Percentiles rank a stretch among this genome's conserved stretches.
Conservation (phyloP, 257 asterid species). For the Rauvolfia tetraphylla region DNA sequence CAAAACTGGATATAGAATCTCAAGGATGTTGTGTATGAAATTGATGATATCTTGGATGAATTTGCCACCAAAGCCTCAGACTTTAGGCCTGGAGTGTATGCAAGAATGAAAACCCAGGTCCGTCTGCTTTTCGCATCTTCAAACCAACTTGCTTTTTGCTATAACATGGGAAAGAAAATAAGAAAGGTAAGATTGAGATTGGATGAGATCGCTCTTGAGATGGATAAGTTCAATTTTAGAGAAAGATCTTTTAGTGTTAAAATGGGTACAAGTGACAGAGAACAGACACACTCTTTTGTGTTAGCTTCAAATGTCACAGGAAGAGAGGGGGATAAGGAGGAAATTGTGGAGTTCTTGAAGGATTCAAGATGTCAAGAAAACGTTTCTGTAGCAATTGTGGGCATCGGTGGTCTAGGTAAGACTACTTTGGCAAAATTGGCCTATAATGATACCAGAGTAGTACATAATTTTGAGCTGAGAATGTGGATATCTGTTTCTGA, state of each 20-base stretch:
- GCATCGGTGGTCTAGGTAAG: slow-evolving; percentile 28
- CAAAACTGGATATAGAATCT: slow-evolving; percentile 23
- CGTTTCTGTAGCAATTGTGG: slow-evolving; percentile 21
- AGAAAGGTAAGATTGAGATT: slow-evolving; percentile 14
- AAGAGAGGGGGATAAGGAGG: slow-evolving; percentile 22
- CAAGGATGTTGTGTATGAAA: slow-evolving; percentile 20
- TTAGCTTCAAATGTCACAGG: slow-evolving; percentile 18
- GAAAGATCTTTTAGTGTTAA: slow-evolving; percentile 2
- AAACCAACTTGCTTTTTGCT: slow-evolving; percentile 14
- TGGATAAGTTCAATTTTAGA: slow-evolving; percentile 3
- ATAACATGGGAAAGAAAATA: slow-evolving; percentile 7
- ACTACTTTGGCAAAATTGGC: slow-evolving; percentile 21
- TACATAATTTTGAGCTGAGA: slow-evolving; percentile 11
- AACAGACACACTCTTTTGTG: slow-evolving; percentile 22
- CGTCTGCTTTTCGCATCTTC: slow-evolving; percentile 9
- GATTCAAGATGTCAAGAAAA: not conserved
- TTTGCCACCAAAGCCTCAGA: slow-evolving; percentile 19
- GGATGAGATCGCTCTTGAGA: slow-evolving; percentile 14
- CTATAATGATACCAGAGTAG: slow-evolving; percentile 18
- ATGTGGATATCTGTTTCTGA: slow-evolving; percentile 21
- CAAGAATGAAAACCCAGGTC: slow-evolving; percentile 14
- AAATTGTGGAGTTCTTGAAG: slow-evolving; percentile 6
- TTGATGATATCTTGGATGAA: slow-evolving; percentile 27
- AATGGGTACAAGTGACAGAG: not conserved
- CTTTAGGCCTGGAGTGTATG: not conserved